phyloP scores from a whole-genome alignment of 257 asterid genomes.

The Fraxinus excelsior region DNA sequence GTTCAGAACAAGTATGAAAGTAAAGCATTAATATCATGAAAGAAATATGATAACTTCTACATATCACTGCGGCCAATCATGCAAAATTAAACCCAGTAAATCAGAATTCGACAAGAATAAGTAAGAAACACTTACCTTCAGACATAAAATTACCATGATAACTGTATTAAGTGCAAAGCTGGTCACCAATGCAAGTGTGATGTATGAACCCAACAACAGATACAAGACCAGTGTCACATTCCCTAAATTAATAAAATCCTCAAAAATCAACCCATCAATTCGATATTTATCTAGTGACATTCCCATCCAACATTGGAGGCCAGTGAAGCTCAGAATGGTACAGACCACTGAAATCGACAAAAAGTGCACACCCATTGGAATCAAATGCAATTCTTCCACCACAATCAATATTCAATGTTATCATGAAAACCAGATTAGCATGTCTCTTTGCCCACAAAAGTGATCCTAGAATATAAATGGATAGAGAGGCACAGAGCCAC shows the following conservation, averaged over 20 bases:
- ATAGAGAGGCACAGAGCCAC: conserved; percentile 22
- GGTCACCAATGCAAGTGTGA: conserved; percentile 66
- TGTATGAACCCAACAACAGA: conserved; percentile 64
- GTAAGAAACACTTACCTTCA: conserved; percentile 55
- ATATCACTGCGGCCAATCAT: no score
- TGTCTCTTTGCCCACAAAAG: conserved; percentile 51
- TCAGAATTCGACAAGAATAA: neutral
- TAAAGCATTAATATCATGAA: no score
- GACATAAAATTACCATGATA: conserved; percentile 58
- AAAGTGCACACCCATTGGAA: conserved; percentile 74
- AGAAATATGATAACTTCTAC: no score
- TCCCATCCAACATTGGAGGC: conserved; percentile 78
- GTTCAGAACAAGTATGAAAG: no score
- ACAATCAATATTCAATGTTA: conserved; percentile 39
- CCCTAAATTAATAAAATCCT: conserved; percentile 46
- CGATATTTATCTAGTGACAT: conserved; percentile 55
- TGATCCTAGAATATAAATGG: conserved; percentile 23
- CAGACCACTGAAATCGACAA: conserved; percentile 68
- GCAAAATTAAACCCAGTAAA: no score
- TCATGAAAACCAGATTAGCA: conserved; percentile 57
- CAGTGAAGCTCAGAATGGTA: conserved; percentile 62
- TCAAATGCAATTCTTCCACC: conserved; percentile 35
- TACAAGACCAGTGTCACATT: conserved; percentile 57
- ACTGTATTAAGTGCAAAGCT: conserved; percentile 61
- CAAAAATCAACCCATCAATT: conserved; percentile 59